Conservation (phyloP, 257 asterid genomes). For the Capsicum rhomboideum region DNA sequence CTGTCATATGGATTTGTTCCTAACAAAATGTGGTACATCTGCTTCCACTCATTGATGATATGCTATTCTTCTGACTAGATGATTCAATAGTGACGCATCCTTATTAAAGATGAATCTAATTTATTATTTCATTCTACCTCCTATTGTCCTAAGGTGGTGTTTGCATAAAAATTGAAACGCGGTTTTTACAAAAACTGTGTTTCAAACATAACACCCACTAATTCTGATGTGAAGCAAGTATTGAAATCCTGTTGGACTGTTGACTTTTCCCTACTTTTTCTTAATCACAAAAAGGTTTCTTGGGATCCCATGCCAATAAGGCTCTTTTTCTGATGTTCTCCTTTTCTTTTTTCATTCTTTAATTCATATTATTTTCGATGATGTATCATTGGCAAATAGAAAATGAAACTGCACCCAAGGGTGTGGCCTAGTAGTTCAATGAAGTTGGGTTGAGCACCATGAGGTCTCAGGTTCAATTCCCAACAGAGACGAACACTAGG, state of each 20-base stretch:
- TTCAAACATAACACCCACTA: background rate
- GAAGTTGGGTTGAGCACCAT: too few relatives aligned
- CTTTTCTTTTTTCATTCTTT: background rate
- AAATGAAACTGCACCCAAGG: background rate
- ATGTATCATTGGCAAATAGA: background rate
- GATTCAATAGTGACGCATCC: background rate
- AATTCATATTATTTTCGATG: background rate
- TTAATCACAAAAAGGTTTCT: background rate
- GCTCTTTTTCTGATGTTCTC: background rate
- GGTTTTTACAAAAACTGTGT: background rate
- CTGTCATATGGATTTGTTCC: background rate
- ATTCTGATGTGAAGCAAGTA: background rate
- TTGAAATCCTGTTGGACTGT: background rate
- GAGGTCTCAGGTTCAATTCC: too few relatives aligned
- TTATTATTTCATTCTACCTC: background rate
- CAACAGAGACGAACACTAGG: too few relatives aligned
- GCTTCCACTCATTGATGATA: background rate
- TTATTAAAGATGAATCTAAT: background rate
- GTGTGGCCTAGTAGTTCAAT: too few relatives aligned
- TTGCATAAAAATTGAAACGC: background rate
- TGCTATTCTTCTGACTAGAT: background rate
- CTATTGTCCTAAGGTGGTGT: background rate
- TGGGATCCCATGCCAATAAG: background rate
- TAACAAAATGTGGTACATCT: background rate
- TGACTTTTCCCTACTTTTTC: background rate